Evolutionary conservation across 2,329 filamentous ascomycete species (phyloP).

Genomic region (Uncinocarpus reesii): DNA sequence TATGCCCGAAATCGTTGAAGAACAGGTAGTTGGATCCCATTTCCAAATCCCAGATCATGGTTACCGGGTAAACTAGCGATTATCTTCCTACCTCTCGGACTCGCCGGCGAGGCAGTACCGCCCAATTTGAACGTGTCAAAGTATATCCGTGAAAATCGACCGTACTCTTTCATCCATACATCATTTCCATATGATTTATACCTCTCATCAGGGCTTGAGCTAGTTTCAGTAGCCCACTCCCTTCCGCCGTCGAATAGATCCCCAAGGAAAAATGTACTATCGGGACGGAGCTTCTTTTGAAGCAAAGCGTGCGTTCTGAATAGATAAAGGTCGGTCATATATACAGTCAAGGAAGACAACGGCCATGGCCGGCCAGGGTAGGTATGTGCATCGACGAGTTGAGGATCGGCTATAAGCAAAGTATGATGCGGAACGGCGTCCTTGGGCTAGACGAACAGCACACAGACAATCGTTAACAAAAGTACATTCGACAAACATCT

Average conservation of each 20-base stretch:
- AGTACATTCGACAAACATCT: too few species aligned
- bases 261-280: slow-evolving; percentile 81
- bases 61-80: slow-evolving; percentile 85
- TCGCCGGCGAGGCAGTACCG: slow-evolving; percentile 45
- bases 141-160: slow-evolving; percentile 78
- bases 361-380: slow-evolving; percentile 76
- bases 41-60: slow-evolving; percentile 86
- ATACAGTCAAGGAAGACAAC: slow-evolving; percentile 54
- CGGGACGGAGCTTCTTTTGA: slow-evolving; percentile 65
- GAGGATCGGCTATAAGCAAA: slow-evolving; percentile 77
- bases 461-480: neutral
- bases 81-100: slow-evolving; percentile 61
- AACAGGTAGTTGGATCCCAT: slow-evolving; percentile 68
- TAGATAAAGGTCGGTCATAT: slow-evolving; percentile 83
- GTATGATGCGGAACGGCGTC: slow-evolving; percentile 72
- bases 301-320: slow-evolving; percentile 70
- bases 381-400: slow-evolving; percentile 88
- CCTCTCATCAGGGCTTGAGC: slow-evolving; percentile 53
- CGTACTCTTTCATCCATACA: slow-evolving; percentile 81
- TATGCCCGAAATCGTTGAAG: slow-evolving; percentile 74
- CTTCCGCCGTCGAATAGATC: slow-evolving; percentile 92
- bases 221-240: slow-evolving; percentile 73
- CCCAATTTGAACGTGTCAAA: slow-evolving; percentile 56
- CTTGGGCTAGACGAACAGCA: slow-evolving; percentile 50
- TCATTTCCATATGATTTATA: slow-evolving; percentile 65